These are phyloP conservation scores for Solanum medicagineum DNA, from an alignment of 257 asterid genomes.

Conservation along the genomic window DNA sequence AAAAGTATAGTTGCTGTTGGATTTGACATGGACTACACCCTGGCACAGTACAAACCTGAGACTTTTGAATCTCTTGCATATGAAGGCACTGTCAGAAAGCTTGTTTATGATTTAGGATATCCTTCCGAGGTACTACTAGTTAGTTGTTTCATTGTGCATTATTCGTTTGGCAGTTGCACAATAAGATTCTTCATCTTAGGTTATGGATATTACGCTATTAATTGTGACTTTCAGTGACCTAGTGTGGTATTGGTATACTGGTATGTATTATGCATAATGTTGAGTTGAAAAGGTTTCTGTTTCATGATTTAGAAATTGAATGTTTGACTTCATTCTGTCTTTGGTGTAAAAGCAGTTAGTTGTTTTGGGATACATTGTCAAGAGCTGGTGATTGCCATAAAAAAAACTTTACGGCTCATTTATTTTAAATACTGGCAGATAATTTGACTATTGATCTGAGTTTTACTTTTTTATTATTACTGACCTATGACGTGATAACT, in stretches of 20 bases:
- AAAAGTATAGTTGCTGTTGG: conserved; percentile 85
- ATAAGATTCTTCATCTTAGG: background rate
- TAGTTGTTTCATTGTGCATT: background rate
- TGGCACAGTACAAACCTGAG: conserved; percentile 90
- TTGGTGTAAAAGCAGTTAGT: background rate
- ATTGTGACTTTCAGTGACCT: background rate
- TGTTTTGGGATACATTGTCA: background rate
- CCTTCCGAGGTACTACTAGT: conserved; percentile 53
- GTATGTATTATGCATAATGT: background rate
- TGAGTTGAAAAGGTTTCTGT: background rate
- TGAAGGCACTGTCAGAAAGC: conserved; percentile 82
- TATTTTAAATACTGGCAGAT: background rate
- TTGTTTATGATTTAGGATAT: conserved; percentile 79
- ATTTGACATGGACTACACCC: conserved; percentile 94
- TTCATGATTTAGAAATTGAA: background rate
- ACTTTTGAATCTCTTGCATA: conserved; percentile 94
- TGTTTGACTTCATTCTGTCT: background rate
- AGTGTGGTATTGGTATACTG: background rate
- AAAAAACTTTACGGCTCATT: background rate
- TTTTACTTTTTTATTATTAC: background rate
- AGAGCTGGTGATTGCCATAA: background rate
- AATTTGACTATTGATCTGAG: background rate
- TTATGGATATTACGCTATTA: background rate
- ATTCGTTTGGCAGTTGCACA: background rate
- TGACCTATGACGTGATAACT: background rate